Conservation (phyloP, 768 basidiomycete species). For the Lepiota subincarnata region DNA sequence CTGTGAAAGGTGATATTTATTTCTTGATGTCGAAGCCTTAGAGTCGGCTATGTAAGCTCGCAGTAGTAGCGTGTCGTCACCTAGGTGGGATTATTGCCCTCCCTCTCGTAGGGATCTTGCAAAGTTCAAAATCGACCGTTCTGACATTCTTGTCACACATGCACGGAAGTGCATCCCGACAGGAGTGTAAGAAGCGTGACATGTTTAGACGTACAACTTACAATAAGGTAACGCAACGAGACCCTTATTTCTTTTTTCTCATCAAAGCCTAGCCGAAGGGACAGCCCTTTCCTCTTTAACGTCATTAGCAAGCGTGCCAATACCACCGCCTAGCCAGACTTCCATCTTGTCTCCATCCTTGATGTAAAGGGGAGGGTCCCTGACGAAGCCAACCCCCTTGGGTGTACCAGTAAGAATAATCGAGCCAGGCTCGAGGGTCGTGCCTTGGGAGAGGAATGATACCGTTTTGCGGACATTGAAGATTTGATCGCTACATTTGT, state of each 20-base stretch:
- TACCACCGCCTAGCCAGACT: constrained; percentile 65
- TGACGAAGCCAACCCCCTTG: constrained; percentile 77
- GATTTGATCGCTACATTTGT: constrained; percentile 60
- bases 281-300: constrained; percentile 58
- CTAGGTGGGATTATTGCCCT: no score
- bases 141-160: no score
- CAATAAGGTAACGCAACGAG: not conserved
- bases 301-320: constrained; percentile 77
- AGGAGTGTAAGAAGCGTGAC: no score
- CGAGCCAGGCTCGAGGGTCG: constrained; percentile 76
- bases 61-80: no score
- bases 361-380: constrained; percentile 64
- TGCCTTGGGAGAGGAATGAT: constrained; percentile 78
- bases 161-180: no score
- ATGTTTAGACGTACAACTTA: no score
- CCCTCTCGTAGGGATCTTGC: no score
- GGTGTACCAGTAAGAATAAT: constrained; percentile 84
- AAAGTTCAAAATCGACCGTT: no score
- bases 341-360: constrained; percentile 71
- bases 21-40: no score
- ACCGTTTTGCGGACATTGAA: constrained; percentile 77
- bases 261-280: constrained; percentile 12
- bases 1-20: no score
- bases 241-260: not conserved
- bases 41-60: no score